Evolutionary conservation across 208 protist species (phyloP).

Genomic region (Crithidia brevicula): DNA sequence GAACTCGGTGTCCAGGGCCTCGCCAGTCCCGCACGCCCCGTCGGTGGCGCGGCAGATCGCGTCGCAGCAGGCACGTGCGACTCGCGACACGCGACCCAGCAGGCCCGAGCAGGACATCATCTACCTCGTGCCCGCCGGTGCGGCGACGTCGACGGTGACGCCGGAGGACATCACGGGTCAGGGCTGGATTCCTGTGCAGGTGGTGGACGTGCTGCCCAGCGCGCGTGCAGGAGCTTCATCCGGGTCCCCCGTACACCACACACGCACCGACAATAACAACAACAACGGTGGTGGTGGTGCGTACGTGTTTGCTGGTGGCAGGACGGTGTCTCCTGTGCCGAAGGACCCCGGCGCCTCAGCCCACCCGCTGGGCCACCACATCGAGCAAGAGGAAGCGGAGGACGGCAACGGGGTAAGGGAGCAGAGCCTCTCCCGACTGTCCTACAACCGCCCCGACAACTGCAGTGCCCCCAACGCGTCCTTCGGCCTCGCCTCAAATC

Average conservation of each 20-base stretch:
- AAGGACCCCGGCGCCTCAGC: conserved; percentile 8
- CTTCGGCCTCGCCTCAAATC: conserved; percentile 23
- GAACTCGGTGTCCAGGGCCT: conserved; percentile 11
- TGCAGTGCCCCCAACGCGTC: conserved; percentile 13
- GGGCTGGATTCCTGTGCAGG: conserved; percentile 52
- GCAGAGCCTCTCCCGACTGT: conserved; percentile 3
- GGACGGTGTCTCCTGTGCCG: conserved; percentile 26
- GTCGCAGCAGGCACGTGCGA: conserved; percentile 24
- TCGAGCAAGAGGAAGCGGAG: not conserved
- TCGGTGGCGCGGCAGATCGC: conserved; percentile 22
- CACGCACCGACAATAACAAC: too few relatives aligned
- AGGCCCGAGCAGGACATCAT: conserved; percentile 30
- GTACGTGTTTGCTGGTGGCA: not conserved
- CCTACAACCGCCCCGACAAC: not conserved
- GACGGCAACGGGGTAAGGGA: not conserved
- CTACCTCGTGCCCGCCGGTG: conserved; percentile 27
- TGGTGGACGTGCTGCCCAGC: conserved; percentile 17
- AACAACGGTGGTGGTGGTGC: conserved; percentile 9
- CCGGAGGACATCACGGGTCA: conserved; percentile 32
- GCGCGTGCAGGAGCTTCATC: not conserved
- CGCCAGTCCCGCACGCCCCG: conserved; percentile 25
- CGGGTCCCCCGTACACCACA: not conserved
- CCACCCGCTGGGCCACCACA: too few relatives aligned
- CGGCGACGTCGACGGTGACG: conserved; percentile 31
- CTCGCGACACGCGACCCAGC: conserved; percentile 17